Percentiles rank a stretch among this genome's conserved stretches.
These are phyloP conservation scores for Mycena maculata DNA, from an alignment of 768 basidiomycete species.

Conservation along the genomic window DNA sequence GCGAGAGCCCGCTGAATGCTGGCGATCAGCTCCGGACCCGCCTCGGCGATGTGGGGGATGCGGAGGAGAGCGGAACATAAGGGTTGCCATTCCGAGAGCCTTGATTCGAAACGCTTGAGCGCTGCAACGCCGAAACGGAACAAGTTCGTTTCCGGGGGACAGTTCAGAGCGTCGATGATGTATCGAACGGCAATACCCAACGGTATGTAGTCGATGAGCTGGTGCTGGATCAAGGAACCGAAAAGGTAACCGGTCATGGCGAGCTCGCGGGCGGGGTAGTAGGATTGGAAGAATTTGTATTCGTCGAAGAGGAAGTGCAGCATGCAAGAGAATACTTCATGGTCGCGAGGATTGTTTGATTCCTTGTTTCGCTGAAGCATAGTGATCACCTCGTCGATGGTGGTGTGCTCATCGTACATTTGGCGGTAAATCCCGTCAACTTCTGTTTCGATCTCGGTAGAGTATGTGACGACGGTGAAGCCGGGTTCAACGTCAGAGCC, in stretches of 20 bases:
- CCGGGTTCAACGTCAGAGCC: slow-evolving; percentile 91
- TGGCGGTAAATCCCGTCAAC: slow-evolving; percentile 97
- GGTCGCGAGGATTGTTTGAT: slow-evolving; percentile 85
- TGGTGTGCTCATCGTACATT: slow-evolving; percentile 96
- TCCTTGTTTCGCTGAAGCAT: slow-evolving; percentile 89
- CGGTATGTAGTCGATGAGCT: slow-evolving; percentile 93
- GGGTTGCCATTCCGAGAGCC: slow-evolving; percentile 92
- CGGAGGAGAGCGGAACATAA: slow-evolving; percentile 89
- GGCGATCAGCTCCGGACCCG: slow-evolving; percentile 82
- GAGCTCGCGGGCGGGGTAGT: slow-evolving; percentile 92
- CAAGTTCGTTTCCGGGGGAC: slow-evolving; percentile 90
- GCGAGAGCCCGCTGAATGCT: slow-evolving; percentile 78
- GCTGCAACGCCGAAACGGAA: slow-evolving; percentile 97
- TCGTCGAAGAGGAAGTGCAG: slow-evolving; percentile 99
- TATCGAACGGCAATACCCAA: slow-evolving; percentile 97
- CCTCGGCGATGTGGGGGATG: slow-evolving; percentile 88
- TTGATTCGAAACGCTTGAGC: slow-evolving; percentile 85
- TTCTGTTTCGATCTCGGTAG: slow-evolving; percentile 89
- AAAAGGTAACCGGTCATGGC: slow-evolving; percentile 97
- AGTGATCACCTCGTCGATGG: slow-evolving; percentile 93
- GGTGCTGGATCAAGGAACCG: slow-evolving; percentile 93
- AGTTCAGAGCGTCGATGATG: slow-evolving; percentile 92
- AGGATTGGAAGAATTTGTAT: slow-evolving; percentile 99
- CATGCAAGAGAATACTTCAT: slow-evolving; percentile 99
- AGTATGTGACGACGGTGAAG: slow-evolving; percentile 88